phyloP scores from a whole-genome alignment of 2,329 filamentous ascomycete genomes.

The Scopulariopsis brevicaulis region DNA sequence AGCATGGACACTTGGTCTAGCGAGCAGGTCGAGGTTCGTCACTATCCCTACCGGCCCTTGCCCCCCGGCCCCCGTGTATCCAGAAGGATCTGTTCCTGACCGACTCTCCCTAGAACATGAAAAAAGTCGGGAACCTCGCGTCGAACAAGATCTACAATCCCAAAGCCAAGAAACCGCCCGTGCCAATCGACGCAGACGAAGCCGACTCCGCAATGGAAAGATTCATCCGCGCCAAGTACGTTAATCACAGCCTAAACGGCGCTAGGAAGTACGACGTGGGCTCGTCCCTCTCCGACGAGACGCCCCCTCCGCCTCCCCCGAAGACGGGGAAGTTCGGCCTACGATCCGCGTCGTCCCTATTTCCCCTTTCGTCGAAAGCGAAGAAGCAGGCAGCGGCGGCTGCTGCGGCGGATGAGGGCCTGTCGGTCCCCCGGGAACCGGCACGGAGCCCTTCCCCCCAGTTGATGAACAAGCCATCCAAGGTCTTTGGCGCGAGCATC shows the following conservation, averaged over 20 bases:
- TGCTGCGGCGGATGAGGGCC: constrained; percentile 7
- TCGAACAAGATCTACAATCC: constrained; percentile 90
- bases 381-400: constrained; percentile 37
- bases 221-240: constrained; percentile 91
- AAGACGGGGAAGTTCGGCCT: constrained; percentile 52
- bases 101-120: constrained; percentile 63
- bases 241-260: constrained; percentile 35
- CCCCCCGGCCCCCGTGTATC: not conserved
- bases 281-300: constrained; percentile 43
- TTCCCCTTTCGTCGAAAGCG: constrained; percentile 49
- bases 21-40: constrained; percentile 85
- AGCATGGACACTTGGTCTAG: constrained; percentile 97
- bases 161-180: constrained; percentile 66
- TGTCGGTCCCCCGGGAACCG: constrained; percentile 3
- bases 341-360: constrained; percentile 54
- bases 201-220: constrained; percentile 90
- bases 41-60: not conserved
- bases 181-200: constrained; percentile 86
- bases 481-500: constrained; percentile 54
- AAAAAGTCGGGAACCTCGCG: constrained; percentile 71
- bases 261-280: constrained; percentile 22
- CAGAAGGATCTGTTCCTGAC: not conserved
- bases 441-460: constrained; percentile 22
- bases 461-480: constrained; percentile 52
- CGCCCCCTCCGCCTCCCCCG: constrained; percentile 48